A percentile compares a stretch with the other conserved stretches of the same genome.
Conservation (phyloP, 192 early-diverging fungal genomes). For the Coemansia sp. region DNA sequence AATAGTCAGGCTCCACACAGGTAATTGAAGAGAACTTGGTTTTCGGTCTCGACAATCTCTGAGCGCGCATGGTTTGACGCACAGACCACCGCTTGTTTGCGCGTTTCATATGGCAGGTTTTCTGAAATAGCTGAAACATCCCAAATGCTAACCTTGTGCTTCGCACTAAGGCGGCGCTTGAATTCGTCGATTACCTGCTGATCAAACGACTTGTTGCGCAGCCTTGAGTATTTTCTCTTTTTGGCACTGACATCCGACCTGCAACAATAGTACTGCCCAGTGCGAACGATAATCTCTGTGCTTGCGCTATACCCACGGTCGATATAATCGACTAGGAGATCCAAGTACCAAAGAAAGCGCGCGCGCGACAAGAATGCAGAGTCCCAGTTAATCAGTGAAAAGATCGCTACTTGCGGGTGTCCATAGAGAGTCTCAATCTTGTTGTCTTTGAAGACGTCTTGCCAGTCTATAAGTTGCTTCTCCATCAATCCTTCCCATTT, state of each 20-base stretch:
- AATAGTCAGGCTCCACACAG: too few species aligned
- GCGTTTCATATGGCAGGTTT: conserved; percentile 19
- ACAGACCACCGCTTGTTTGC: conserved; percentile 22
- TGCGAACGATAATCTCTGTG: conserved; percentile 40
- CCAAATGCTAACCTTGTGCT: conserved; percentile 22
- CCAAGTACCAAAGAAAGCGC: conserved; percentile 16
- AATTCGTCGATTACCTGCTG: conserved; percentile 24
- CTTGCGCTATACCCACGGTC: conserved; percentile 21
- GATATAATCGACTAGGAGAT: conserved; percentile 23
- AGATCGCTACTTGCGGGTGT: conserved; percentile 23
- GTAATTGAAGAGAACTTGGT: conserved; percentile 39
- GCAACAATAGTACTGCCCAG: conserved; percentile 54
- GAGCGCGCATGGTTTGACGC: conserved; percentile 48
- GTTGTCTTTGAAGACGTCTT: background rate
- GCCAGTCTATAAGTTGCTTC: background rate
- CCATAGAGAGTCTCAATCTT: background rate
- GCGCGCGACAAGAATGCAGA: conserved; percentile 27
- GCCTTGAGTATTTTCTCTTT: conserved; percentile 18
- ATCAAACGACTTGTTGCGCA: conserved; percentile 12
- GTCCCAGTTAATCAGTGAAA: conserved; percentile 56
- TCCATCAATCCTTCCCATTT: conserved; percentile 3
- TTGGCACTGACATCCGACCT: conserved; percentile 22
- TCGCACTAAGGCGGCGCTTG: conserved; percentile 15
- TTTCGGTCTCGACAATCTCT: conserved; percentile 55
- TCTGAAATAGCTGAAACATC: conserved; percentile 43